Conservation (phyloP, 208 protist genomes). For the Crithidia brevicula region DNA sequence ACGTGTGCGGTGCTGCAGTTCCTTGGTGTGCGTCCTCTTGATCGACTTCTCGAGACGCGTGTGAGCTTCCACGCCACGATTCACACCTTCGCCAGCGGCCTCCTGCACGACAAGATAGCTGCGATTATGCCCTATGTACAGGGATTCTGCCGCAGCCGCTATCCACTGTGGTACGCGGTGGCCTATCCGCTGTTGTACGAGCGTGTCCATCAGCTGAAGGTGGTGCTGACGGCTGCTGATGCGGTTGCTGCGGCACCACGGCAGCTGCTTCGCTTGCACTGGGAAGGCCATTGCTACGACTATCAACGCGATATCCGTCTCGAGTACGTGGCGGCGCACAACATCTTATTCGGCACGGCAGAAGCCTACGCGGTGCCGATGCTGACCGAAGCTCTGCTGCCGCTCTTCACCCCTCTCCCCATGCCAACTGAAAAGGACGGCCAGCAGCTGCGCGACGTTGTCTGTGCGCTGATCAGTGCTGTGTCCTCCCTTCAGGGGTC, state of each 20-base stretch:
- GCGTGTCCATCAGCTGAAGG: slow-evolving; percentile 41
- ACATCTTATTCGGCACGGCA: slow-evolving; percentile 69
- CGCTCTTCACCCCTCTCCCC: slow-evolving; percentile 46
- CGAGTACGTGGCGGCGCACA: slow-evolving; percentile 68
- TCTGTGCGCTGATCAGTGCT: slow-evolving; percentile 17
- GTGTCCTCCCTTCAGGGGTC: slow-evolving; percentile 26
- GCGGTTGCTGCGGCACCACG: slow-evolving; percentile 2
- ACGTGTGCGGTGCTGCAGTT: slow-evolving; percentile 50
- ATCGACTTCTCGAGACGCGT: slow-evolving; percentile 40
- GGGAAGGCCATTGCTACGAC: slow-evolving; percentile 31
- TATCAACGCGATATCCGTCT: slow-evolving; percentile 42
- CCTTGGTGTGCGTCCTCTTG: slow-evolving; percentile 47
- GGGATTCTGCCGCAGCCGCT: slow-evolving; percentile 27
- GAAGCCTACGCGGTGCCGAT: slow-evolving; percentile 47
- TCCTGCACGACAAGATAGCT: slow-evolving; percentile 50
- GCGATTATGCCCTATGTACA: slow-evolving; percentile 55
- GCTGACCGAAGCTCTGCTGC: slow-evolving; percentile 43
- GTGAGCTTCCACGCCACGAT: slow-evolving; percentile 37
- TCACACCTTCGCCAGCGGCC: slow-evolving; percentile 22
- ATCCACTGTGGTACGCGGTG: slow-evolving; percentile 49
- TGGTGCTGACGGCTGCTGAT: slow-evolving; percentile 38
- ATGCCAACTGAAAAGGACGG: not conserved
- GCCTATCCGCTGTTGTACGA: slow-evolving; percentile 18
- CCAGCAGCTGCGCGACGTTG: slow-evolving; percentile 5
- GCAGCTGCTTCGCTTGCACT: slow-evolving; percentile 24